Conservation (phyloP, 2,329 filamentous ascomycete species). For the Calonectria montana region DNA sequence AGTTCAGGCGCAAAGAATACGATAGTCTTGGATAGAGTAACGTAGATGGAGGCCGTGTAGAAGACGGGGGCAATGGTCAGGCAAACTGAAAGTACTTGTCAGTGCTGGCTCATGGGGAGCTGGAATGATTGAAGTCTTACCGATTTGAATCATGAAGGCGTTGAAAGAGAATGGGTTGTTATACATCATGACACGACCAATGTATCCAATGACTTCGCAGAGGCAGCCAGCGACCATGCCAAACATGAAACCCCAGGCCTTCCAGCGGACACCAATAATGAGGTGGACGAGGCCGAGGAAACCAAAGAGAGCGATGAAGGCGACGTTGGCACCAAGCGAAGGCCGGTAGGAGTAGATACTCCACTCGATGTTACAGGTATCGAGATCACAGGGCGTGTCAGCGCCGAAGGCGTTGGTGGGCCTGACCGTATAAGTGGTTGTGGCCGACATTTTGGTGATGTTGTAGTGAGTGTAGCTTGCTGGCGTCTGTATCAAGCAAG, state of each 20-base stretch:
- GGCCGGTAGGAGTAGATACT: constrained; percentile 67
- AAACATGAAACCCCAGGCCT: constrained; percentile 59
- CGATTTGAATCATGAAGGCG: constrained; percentile 75
- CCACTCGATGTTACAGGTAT: constrained; percentile 57
- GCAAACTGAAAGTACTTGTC: constrained; percentile 54
- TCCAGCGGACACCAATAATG: constrained; percentile 59
- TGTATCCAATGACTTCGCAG: constrained; percentile 71
- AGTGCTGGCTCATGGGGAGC: background rate
- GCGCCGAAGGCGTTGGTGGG: constrained; percentile 54
- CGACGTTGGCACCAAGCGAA: constrained; percentile 62
- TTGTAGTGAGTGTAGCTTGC: background rate
- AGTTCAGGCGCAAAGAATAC: constrained; percentile 52
- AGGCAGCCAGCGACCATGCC: constrained; percentile 68
- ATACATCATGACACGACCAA: constrained; percentile 67
- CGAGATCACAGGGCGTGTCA: constrained; percentile 59
- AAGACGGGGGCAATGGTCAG: constrained; percentile 63
- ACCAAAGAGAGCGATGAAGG: constrained; percentile 63
- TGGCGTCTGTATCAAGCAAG: background rate
- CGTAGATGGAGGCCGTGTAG: constrained; percentile 73
- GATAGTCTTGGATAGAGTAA: constrained; percentile 64
- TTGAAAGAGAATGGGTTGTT: constrained; percentile 68
- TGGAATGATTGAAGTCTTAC: constrained; percentile 47
- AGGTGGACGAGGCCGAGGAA: constrained; percentile 54
- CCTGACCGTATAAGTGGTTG: constrained; percentile 32
- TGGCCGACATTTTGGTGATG: constrained; percentile 32